Percentiles rank a stretch among this genome's conserved stretches.
Evolutionary conservation across 805 yeast species (phyloP).

Genomic region (Wickerhamiella vanderwaltii): DNA sequence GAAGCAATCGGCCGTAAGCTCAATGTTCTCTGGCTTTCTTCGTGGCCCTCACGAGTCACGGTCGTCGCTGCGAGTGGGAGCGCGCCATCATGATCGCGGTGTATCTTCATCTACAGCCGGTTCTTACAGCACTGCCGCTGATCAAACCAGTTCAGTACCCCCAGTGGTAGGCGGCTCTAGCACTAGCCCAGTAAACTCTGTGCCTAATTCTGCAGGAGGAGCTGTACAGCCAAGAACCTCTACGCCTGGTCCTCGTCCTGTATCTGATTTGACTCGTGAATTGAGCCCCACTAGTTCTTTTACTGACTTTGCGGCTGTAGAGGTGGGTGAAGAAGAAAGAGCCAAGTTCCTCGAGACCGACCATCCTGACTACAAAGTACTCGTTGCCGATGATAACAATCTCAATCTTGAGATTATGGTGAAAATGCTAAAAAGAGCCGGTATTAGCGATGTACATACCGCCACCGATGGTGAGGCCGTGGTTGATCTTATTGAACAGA

Average conservation of each 20-base stretch:
- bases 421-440: constrained; percentile 72
- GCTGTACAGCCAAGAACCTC: not conserved
- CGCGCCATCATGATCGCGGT: not conserved
- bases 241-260: not conserved
- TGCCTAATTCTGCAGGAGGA: not conserved
- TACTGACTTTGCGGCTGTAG: not conserved
- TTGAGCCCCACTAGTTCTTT: constrained; percentile 5
- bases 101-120: not conserved
- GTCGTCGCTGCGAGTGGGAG: not conserved
- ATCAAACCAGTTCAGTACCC: not conserved
- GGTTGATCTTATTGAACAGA: constrained; percentile 47
- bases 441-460: constrained; percentile 52
- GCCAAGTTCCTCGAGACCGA: not conserved
- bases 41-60: not conserved
- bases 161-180: too few species aligned
- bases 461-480: constrained; percentile 89
- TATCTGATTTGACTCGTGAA: not conserved
- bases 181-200: not conserved
- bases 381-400: constrained; percentile 81
- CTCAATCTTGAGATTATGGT: constrained; percentile 89
- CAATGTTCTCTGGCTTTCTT: constrained; percentile 1
- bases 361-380: constrained; percentile 30
- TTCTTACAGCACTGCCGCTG: not conserved
- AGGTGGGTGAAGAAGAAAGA: not conserved
- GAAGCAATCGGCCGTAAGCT: not conserved